A percentile compares a stretch with the other conserved stretches of the same genome.
phyloP scores from a whole-genome alignment of 2,329 filamentous ascomycete genomes.

The Aspergillaceae sp. region DNA sequence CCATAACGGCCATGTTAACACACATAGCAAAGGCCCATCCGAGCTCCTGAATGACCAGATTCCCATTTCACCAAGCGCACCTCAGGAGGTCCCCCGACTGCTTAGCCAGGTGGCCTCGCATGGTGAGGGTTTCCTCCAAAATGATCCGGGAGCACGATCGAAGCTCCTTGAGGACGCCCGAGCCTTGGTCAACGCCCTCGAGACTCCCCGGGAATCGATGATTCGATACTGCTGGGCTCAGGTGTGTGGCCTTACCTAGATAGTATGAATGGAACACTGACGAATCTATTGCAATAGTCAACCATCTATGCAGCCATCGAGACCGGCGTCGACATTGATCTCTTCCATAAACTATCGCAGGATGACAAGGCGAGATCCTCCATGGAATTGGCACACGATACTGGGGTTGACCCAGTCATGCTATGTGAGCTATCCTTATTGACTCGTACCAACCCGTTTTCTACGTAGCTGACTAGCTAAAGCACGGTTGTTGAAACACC shows the following conservation, averaged over 20 bases:
- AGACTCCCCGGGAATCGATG: constrained; percentile 23
- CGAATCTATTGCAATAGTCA: constrained; percentile 4
- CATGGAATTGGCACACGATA: constrained; percentile 12
- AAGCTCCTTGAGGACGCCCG: constrained; percentile 18
- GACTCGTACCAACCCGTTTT: background rate
- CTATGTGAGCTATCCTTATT: constrained; percentile 8
- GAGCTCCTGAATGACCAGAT: background rate
- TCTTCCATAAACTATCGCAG: constrained; percentile 15
- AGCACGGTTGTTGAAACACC: constrained; percentile 27
- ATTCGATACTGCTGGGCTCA: constrained; percentile 19
- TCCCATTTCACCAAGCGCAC: constrained; percentile 9
- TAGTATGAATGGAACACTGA: background rate
- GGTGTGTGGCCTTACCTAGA: constrained; percentile 3
- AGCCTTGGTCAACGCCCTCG: constrained; percentile 17
- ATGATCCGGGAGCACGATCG: constrained; percentile 9
- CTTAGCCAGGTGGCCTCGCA: constrained; percentile 10
- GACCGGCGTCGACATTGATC: constrained; percentile 13
- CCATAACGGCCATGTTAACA: background rate
- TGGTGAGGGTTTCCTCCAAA: constrained; percentile 7
- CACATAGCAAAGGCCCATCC: background rate
- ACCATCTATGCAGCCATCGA: constrained; percentile 16
- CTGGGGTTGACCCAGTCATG: constrained; percentile 10
- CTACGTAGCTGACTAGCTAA: background rate
- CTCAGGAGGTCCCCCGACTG: constrained; percentile 11
- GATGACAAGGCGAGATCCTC: constrained; percentile 15